Base-by-base conservation (phyloP, 805 yeast genomes). In the Allodekkera sacchari region DNA sequence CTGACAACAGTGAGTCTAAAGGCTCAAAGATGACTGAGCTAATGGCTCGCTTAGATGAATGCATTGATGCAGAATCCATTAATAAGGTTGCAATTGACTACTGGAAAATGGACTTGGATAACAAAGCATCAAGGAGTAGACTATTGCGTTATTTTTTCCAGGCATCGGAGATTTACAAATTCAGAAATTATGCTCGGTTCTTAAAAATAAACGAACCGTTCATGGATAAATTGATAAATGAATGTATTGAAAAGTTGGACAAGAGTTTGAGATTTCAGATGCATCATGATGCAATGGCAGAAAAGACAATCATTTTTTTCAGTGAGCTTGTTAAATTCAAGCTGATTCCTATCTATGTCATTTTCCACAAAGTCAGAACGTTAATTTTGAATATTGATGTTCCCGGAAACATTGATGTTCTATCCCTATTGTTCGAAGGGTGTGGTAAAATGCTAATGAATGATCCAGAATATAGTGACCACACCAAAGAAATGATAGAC, bases 321-420 rank as follows among this genome's bases (percentile, higher is more conserved):
- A 61, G 75, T 30, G 96, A 88, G 47, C 60, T 87, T 57, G 71
- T 80, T 20, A 84, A 83, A 48, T 87, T 87, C 51, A 74, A 70
- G 42, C 53, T 85, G 38, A 63, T 85, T 11, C 89, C 94, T 0
- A 59, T 65, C n/a, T 77, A 75, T 52, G 64, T 78, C 36, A 62
- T 78, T 9, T 80, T 84, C 49, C 88, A 85, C 52, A 81, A 79
- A 48, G 66, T 87, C 28, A 64, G 84, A 44, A 57, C 66, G 2
- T 57, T 83, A 41, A 69, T 81, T 2, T 45, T 73, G 33, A 68
- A 69, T 32, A 46, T 67, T 13, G 61, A 67, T 5, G 61, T 66
- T 0, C 65, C 74, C 7, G 68, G 69, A 38, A 83, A 80, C 48
- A 67, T 83, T 36, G 94, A 82, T 43, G 68, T 78, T 6, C 55